phyloP scores from a whole-genome alignment of 352 stramenopile species.

The Phytophthora ramorum region DNA sequence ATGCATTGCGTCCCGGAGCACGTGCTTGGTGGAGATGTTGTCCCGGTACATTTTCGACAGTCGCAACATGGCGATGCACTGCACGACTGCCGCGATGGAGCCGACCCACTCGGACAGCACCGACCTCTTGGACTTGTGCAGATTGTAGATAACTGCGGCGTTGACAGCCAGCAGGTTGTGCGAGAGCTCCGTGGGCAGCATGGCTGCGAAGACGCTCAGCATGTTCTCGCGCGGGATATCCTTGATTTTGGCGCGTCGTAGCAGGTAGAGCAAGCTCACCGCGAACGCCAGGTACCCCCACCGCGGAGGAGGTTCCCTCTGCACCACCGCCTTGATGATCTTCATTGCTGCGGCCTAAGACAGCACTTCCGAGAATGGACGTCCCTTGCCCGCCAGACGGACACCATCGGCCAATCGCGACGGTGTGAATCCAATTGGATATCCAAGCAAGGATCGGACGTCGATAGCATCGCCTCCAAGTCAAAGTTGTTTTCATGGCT shows the following conservation, averaged over 20 bases:
- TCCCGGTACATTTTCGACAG: constrained; percentile 50
- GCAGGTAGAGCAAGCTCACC: constrained; percentile 48
- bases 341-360: constrained; percentile 34
- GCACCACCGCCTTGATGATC: constrained; percentile 36
- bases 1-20: constrained; percentile 52
- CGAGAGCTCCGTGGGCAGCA: constrained; percentile 67
- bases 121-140: constrained; percentile 47
- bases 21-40: constrained; percentile 55
- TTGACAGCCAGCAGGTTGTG: constrained; percentile 66
- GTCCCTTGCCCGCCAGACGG: constrained; percentile 19
- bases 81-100: constrained; percentile 50
- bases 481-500: constrained; percentile 35
- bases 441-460: constrained; percentile 27
- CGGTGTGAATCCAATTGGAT: too few relatives aligned
- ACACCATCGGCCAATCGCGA: constrained; percentile 17
- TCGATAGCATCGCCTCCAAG: neutral
- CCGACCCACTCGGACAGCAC: constrained; percentile 60
- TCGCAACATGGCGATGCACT: constrained; percentile 54
- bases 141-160: constrained; percentile 47
- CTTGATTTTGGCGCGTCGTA: constrained; percentile 53
- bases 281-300: constrained; percentile 53
- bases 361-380: constrained; percentile 4
- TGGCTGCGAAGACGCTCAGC: constrained; percentile 61
- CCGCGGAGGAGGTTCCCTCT: constrained; percentile 29
- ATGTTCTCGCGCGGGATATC: constrained; percentile 56